Conservation (phyloP, 768 basidiomycete genomes). For the Lentinula raphanica region DNA sequence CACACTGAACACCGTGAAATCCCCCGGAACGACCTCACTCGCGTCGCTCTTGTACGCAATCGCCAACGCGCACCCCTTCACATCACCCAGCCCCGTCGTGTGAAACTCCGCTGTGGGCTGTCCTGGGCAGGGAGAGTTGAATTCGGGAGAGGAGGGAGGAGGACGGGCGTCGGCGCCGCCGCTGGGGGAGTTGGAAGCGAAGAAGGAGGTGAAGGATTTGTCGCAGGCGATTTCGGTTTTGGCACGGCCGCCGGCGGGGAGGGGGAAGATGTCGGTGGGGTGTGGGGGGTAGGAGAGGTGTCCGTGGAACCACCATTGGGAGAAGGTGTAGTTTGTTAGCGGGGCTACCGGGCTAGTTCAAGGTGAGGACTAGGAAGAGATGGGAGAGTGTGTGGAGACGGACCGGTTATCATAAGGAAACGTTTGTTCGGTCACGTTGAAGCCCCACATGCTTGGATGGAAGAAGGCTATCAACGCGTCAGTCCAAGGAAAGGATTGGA, state of each 20-base stretch:
- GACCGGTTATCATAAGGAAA: constrained; percentile 38
- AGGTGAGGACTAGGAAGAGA: not conserved
- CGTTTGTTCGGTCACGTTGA: constrained; percentile 37
- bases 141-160: too few relatives aligned
- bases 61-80: constrained; percentile 62
- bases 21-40: constrained; percentile 51
- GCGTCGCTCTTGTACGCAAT: constrained; percentile 73
- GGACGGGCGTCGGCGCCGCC: constrained; percentile 43
- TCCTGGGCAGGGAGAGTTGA: constrained; percentile 47
- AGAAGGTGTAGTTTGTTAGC: constrained; percentile 38
- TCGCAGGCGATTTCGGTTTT: constrained; percentile 31
- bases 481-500: not conserved
- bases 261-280: constrained; percentile 33
- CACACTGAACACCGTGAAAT: constrained; percentile 70
- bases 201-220: constrained; percentile 45
- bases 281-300: constrained; percentile 40
- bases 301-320: constrained; percentile 36
- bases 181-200: constrained; percentile 40
- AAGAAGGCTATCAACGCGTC: constrained; percentile 22
- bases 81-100: constrained; percentile 47
- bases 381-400: constrained; percentile 34
- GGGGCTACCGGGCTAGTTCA: constrained; percentile 6
- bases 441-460: constrained; percentile 39
- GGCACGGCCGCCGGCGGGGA: constrained; percentile 37
- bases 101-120: constrained; percentile 43